These are phyloP conservation scores for Phytophthora tentaculata DNA, from an alignment of 352 stramenopile genomes.

Conservation along the genomic window DNA sequence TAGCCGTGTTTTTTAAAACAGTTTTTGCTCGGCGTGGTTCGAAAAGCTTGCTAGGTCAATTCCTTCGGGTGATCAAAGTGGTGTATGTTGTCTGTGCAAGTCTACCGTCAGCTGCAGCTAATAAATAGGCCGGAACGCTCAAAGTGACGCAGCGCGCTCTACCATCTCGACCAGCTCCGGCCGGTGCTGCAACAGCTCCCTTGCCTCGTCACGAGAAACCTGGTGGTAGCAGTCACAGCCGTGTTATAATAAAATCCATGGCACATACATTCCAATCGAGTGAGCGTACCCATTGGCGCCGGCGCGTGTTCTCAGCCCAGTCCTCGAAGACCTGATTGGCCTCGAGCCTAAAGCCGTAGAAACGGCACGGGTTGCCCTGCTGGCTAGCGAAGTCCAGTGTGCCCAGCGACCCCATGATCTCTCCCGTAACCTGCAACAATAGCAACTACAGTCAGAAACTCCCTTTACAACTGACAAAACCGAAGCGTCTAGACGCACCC, in stretches of 20 bases:
- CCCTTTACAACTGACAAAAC: conserved; percentile 5
- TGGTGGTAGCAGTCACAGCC: conserved; percentile 9
- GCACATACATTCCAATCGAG: not conserved
- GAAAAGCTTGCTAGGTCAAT: conserved; percentile 10
- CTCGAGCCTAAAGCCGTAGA: conserved; percentile 54
- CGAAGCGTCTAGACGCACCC: conserved; percentile 45
- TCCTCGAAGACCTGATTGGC: conserved; percentile 49
- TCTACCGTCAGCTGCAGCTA: conserved; percentile 3
- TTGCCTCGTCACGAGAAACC: conserved; percentile 42
- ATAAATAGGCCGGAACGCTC: conserved; percentile 2
- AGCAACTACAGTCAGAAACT: conserved; percentile 8
- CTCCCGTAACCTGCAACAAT: conserved; percentile 43
- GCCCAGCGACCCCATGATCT: conserved; percentile 49
- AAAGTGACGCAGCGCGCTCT: conserved; percentile 29
- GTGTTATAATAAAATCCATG: not conserved
- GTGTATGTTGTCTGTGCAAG: conserved; percentile 4
- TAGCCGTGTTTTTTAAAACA: no score
- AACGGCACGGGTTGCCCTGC: conserved; percentile 53
- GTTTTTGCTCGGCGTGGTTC: no score
- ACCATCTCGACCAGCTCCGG: conserved; percentile 58
- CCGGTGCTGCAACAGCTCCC: conserved; percentile 36
- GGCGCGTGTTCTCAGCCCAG: conserved; percentile 64
- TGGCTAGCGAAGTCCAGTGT: conserved; percentile 55
- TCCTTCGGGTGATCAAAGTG: conserved; percentile 5
- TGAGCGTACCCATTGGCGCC: conserved; percentile 59